Percentiles rank a stretch among this genome's conserved stretches.
phyloP scores from a whole-genome alignment of 345 rosid genomes.

The Eucalyptus marginata region DNA sequence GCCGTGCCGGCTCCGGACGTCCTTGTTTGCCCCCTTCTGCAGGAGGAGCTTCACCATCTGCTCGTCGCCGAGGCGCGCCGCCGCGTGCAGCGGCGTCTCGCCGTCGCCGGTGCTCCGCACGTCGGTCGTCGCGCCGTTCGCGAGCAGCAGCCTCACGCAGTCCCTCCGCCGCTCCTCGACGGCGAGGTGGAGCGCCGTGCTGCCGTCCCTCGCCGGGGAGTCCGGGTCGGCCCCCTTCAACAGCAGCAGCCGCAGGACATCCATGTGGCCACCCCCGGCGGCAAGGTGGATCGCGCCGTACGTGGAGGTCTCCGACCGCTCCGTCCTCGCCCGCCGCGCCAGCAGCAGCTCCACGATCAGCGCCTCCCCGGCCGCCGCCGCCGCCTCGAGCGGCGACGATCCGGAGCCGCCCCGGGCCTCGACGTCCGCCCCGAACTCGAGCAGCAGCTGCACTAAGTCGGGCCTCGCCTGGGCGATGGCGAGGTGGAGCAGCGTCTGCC shows the following conservation, averaged over 20 bases:
- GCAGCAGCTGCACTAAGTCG: constrained; percentile 49
- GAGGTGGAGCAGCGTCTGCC: constrained; percentile 38
- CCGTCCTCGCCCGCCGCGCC: constrained; percentile 34
- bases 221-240: constrained; percentile 39
- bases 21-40: constrained; percentile 48
- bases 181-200: constrained; percentile 37
- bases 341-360: constrained; percentile 44
- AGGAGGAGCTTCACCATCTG: constrained; percentile 39
- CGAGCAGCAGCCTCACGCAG: constrained; percentile 29
- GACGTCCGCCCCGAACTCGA: constrained; percentile 38
- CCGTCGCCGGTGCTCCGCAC: constrained; percentile 16
- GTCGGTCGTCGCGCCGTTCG: constrained; percentile 27
- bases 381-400: constrained; percentile 38
- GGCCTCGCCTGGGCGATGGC: constrained; percentile 41
- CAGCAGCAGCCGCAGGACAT: constrained; percentile 37
- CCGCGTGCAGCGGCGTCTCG: constrained; percentile 38
- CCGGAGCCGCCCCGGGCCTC: constrained; percentile 36
- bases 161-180: constrained; percentile 36
- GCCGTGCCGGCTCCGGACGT: constrained; percentile 27
- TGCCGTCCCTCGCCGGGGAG: constrained; percentile 35
- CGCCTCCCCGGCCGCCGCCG: constrained; percentile 35
- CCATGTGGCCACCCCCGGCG: constrained; percentile 25
- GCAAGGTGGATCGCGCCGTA: constrained; percentile 52
- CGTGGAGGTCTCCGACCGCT: constrained; percentile 26
- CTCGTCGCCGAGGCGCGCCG: constrained; percentile 46